phyloP scores from a whole-genome alignment of 2,329 filamentous ascomycete species.

The Venturiaceae sp. region DNA sequence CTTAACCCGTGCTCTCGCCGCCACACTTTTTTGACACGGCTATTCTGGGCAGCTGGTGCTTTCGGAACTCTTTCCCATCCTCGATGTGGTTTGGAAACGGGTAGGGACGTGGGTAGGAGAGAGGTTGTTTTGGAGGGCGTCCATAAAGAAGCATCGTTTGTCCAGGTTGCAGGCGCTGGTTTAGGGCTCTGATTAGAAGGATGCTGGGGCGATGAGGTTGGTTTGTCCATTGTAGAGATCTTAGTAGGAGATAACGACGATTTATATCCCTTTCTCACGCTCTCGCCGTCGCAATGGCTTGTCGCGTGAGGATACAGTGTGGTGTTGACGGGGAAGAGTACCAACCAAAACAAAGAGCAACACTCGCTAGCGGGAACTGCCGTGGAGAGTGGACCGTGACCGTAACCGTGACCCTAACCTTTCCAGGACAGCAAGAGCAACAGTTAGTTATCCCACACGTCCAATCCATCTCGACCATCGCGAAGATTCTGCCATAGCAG shows the following conservation, averaged over 20 bases:
- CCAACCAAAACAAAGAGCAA: background rate
- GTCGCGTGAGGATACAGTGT: background rate
- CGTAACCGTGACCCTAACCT: background rate
- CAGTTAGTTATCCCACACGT: background rate
- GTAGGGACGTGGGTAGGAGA: slow-evolving; percentile 26
- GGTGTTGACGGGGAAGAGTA: background rate
- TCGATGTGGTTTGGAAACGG: slow-evolving; percentile 31
- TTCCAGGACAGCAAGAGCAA: background rate
- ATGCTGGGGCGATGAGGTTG: background rate
- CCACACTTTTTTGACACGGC: slow-evolving; percentile 37
- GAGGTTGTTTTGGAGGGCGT: slow-evolving; percentile 30
- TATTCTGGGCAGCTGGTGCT: slow-evolving; percentile 25
- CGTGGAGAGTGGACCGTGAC: background rate
- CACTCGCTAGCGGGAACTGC: no score
- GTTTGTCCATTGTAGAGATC: background rate
- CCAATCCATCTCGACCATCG: background rate
- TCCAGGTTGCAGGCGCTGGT: slow-evolving; percentile 17
- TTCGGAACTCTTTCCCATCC: slow-evolving; percentile 40
- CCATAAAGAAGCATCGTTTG: slow-evolving; percentile 25
- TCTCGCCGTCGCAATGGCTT: background rate
- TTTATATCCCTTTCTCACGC: no score
- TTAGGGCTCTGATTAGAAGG: slow-evolving; percentile 2
- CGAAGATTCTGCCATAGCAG: no score
- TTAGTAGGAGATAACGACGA: background rate
- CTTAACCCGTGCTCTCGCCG: slow-evolving; percentile 26